These are phyloP conservation scores for Talaromyces verruculosus DNA, from an alignment of 2,329 filamentous ascomycete species.

Conservation along the genomic window DNA sequence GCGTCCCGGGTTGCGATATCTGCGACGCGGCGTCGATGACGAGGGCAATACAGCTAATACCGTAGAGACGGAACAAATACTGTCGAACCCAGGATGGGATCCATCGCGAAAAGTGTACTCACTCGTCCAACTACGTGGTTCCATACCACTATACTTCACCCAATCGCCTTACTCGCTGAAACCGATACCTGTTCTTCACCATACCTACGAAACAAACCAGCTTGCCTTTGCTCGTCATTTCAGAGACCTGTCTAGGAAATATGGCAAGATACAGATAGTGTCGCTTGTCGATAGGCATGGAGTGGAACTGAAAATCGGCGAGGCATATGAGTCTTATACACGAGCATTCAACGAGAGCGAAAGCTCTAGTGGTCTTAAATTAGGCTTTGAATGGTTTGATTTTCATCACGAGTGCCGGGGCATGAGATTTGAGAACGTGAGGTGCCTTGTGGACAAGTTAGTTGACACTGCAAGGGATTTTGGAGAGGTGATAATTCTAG, in stretches of 20 bases:
- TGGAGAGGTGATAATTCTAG: constrained; percentile 66
- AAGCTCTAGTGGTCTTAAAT: constrained; percentile 50
- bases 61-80: constrained; percentile 92
- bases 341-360: constrained; percentile 65
- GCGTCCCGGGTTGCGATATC: constrained; percentile 82
- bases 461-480: constrained; percentile 66
- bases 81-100: constrained; percentile 70
- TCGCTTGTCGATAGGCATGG: constrained; percentile 88
- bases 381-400: constrained; percentile 93
- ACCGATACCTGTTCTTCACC: constrained; percentile 76
- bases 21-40: constrained; percentile 87
- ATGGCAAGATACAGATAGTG: constrained; percentile 74
- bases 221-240: constrained; percentile 80
- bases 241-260: constrained; percentile 63
- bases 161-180: constrained; percentile 93
- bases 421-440: constrained; percentile 97
- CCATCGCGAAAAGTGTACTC: constrained; percentile 67
- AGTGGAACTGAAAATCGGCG: constrained; percentile 75
- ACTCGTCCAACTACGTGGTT: constrained; percentile 83
- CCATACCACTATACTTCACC: constrained; percentile 92
- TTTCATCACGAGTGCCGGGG: constrained; percentile 90
- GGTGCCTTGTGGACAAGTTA: constrained; percentile 70
- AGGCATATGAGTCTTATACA: constrained; percentile 70
- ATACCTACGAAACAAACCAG: constrained; percentile 76
- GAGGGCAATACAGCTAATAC: constrained; percentile 84